Evolutionary conservation across 805 yeast species (phyloP).

Genomic region (Starmerella riodocensis): DNA sequence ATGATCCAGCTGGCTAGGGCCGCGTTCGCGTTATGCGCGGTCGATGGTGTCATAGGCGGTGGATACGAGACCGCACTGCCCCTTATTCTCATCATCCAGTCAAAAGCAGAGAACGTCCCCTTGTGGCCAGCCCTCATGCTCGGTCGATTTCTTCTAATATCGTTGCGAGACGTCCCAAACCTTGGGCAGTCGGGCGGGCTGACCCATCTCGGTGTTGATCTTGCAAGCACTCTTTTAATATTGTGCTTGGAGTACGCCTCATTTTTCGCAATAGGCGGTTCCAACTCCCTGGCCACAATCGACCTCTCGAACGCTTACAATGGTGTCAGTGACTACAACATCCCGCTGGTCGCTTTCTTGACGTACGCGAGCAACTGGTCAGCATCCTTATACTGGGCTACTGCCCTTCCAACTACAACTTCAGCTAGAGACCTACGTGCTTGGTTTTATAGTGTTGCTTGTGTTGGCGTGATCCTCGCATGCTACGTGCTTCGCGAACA

Average conservation of each 20-base stretch:
- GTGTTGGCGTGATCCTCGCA: conserved; percentile 30
- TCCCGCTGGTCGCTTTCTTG: conserved; percentile 57
- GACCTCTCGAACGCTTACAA: conserved; percentile 87
- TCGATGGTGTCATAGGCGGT: conserved; percentile 6
- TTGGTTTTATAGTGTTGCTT: conserved; percentile 15
- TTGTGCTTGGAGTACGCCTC: conserved; percentile 58
- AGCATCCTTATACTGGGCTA: conserved; percentile 75
- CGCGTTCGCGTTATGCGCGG: conserved; percentile 3
- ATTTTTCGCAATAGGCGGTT: conserved; percentile 79
- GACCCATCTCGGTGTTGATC: neutral
- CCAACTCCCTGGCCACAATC: conserved; percentile 82
- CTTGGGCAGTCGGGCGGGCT: neutral
- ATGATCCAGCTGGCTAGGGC: conserved; percentile 14
- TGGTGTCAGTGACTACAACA: conserved; percentile 61
- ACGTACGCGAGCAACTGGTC: conserved; percentile 78
- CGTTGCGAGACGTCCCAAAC: neutral
- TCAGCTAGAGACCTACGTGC: conserved; percentile 26
- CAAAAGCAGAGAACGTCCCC: conserved; percentile 44
- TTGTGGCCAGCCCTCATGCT: conserved; percentile 26
- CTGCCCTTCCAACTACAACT: conserved; percentile 25
- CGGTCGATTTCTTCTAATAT: neutral
- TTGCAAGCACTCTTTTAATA: conserved; percentile 22
- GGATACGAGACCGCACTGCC: neutral
- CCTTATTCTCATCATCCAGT: conserved; percentile 39
- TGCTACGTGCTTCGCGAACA: conserved; percentile 70